These are phyloP conservation scores for Penicillium palitans DNA, from an alignment of 2,329 filamentous ascomycete genomes.

Conservation along the genomic window DNA sequence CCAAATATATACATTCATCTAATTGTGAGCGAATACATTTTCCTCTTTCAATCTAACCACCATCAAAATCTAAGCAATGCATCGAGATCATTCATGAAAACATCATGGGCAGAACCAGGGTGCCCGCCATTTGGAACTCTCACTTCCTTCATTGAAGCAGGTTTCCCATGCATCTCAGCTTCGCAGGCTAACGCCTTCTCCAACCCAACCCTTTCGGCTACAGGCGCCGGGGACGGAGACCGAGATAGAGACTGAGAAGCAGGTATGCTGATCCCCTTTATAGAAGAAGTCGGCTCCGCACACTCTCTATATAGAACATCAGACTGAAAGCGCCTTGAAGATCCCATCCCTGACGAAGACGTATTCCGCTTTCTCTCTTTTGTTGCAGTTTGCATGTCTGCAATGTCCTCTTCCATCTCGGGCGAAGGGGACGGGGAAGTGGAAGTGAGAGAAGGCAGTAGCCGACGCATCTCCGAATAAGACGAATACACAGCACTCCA, in stretches of 20 bases:
- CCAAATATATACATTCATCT: not conserved
- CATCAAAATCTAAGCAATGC: constrained; percentile 11
- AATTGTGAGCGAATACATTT: not conserved
- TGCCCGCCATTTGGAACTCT: no score
- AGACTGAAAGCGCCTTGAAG: not conserved
- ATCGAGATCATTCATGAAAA: constrained; percentile 12
- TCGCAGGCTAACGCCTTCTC: not conserved
- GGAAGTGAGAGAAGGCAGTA: not conserved
- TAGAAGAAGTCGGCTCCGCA: not conserved
- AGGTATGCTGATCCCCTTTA: not conserved
- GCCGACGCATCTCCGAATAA: constrained; percentile 2
- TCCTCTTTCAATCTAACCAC: not conserved
- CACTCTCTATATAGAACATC: not conserved
- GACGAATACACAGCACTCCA: constrained; percentile 8
- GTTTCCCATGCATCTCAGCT: not conserved
- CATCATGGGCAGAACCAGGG: not conserved
- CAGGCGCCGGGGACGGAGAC: not conserved
- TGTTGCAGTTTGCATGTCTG: not conserved
- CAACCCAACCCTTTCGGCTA: not conserved
- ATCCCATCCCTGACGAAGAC: not conserved
- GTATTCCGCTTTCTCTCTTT: not conserved
- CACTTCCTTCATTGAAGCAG: not conserved
- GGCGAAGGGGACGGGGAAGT: not conserved
- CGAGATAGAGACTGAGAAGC: not conserved
- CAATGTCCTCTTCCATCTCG: not conserved